phyloP scores from a whole-genome alignment of 208 protist species.

The Crithidia expoeki region DNA sequence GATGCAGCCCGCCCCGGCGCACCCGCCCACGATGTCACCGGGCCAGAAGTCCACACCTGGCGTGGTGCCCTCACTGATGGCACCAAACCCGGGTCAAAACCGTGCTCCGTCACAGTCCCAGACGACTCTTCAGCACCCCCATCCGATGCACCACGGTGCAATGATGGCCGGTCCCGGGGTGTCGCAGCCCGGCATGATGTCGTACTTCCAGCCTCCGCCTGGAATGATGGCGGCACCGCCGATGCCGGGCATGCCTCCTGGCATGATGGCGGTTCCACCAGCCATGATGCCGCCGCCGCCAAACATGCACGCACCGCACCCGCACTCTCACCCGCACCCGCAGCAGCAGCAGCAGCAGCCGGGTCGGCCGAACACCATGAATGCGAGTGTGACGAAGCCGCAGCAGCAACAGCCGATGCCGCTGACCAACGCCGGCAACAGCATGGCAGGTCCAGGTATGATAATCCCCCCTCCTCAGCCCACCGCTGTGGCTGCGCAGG shows the following conservation, averaged over 20 bases:
- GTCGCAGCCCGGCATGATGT: constrained; percentile 22
- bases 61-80: constrained; percentile 10
- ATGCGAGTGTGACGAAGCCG: constrained; percentile 5
- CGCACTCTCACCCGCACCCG: background rate
- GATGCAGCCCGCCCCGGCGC: constrained; percentile 11
- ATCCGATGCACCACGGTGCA: background rate
- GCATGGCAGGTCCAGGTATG: background rate
- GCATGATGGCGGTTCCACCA: constrained; percentile 13
- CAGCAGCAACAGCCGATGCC: background rate
- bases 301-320: background rate
- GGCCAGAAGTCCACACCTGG: constrained; percentile 1
- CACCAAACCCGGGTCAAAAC: background rate
- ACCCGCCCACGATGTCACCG: background rate
- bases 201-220: constrained; percentile 12
- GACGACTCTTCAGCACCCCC: constrained; percentile 14
- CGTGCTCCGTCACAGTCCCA: constrained; percentile 6
- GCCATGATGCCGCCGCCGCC: constrained; percentile 11
- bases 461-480: constrained; percentile 1
- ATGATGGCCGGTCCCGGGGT: too few relatives aligned
- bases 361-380: too few relatives aligned
- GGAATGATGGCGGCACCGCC: constrained; percentile 20
- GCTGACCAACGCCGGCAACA: background rate
- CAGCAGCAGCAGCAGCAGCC: constrained; percentile 14
- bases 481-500: constrained; percentile 20
- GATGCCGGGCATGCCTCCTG: constrained; percentile 15